Conservation (phyloP, 129 eudicot species). For the Tagetes erecta region DNA sequence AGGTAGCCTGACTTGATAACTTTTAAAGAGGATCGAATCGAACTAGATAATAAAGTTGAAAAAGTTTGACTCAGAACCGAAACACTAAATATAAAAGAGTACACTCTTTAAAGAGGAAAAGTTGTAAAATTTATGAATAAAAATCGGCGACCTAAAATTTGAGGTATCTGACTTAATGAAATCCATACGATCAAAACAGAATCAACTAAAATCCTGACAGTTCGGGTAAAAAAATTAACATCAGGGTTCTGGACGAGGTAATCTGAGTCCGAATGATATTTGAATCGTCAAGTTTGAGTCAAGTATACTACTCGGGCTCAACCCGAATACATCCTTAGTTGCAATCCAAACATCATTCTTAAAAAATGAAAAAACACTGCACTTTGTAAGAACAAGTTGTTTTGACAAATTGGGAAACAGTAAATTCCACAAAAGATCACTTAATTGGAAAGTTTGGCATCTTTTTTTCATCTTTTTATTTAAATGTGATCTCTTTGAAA, state of each 20-base stretch:
- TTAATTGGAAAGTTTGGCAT: not conserved
- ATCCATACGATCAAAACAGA: not conserved
- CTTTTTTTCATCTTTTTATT: conserved; percentile 1
- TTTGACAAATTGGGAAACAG: not conserved
- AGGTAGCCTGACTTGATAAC: not conserved
- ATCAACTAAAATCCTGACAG: not conserved
- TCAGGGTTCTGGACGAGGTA: not conserved
- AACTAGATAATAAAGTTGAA: not conserved
- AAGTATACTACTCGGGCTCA: not conserved
- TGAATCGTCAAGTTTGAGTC: too few relatives aligned
- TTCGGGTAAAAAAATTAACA: not conserved
- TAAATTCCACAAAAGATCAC: conserved; percentile 6
- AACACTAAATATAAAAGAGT: not conserved
- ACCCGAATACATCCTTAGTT: not conserved
- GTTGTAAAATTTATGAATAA: not conserved
- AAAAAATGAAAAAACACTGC: not conserved
- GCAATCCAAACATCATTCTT: conserved; percentile 8
- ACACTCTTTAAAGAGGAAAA: not conserved
- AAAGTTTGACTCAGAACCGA: not conserved
- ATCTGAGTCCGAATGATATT: not conserved
- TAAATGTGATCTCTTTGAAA: not conserved
- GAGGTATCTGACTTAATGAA: not conserved
- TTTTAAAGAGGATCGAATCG: not conserved
- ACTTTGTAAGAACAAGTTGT: not conserved
- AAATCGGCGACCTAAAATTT: not conserved